Evolutionary conservation across 805 yeast species (phyloP), one percentile per base, ranked within the genome.

Genomic region (Komagataella kurtzmanii): DNA sequence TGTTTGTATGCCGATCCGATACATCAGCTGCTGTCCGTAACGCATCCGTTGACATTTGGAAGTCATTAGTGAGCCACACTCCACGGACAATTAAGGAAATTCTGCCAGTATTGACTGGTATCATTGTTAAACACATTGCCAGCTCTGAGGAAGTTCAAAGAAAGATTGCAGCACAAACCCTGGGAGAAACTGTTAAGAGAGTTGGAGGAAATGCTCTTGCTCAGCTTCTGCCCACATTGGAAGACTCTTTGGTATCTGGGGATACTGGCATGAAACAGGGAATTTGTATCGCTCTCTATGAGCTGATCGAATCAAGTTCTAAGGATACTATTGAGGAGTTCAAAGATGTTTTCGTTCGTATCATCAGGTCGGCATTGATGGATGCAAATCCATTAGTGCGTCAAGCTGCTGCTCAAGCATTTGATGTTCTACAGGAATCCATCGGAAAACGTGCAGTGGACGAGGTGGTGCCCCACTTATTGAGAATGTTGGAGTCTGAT

Each of bases 31-130:
- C 82, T 57, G 99, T 93, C 24, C 82, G 99, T 60, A 81, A 81
- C 57, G 86, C 95, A 23, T 83, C 98, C 10, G 80, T 88, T 54
- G 97, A 93, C 60, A 88, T 93, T 48, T 93, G 99, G 99, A 90
- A 90, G 69, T 88, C 96, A 0, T 73, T 93, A 62, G 97, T 93
- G 50, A 86, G 96, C 49, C 93, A 93, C 65, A 93, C 99, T 19
- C 98, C 99, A 46, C 81, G 86, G 62, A 87, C 96, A 3, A 85
- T 93, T 48, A 91, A 87, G 71, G 97, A 90, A 65, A 88, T 93
- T 55, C 68, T 93, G 55, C 95, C 97, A 30, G 74, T 88, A 4
- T 78, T 93, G 56, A 86, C 93, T 4, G 77, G 77, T 54, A 77
- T 88, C 59, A 82, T 93, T 61, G 88, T 93, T 54, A 79, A 83